phyloP scores from a whole-genome alignment of 208 protist species.

The Leishmania tarentolae region DNA sequence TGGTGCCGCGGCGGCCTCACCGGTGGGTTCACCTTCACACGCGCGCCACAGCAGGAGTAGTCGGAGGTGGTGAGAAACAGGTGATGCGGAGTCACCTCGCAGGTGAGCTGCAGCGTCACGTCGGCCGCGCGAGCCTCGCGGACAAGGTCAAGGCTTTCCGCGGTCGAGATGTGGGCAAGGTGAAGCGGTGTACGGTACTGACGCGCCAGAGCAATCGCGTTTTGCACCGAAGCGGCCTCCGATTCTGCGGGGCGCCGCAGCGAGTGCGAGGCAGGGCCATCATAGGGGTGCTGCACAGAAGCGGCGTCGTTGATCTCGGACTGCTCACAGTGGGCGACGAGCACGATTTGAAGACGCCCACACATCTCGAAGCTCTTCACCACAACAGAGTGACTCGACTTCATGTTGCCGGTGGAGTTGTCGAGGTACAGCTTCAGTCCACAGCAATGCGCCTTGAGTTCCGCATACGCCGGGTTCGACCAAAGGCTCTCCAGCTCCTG shows the following conservation, averaged over 20 bases:
- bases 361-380: slow-evolving; percentile 79
- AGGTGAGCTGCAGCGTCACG: slow-evolving; percentile 78
- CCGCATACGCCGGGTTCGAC: slow-evolving; percentile 54
- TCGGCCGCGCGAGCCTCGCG: slow-evolving; percentile 54
- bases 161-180: slow-evolving; percentile 90
- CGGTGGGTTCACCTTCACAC: slow-evolving; percentile 89
- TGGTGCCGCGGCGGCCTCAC: slow-evolving; percentile 77
- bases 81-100: slow-evolving; percentile 92
- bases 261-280: slow-evolving; percentile 68
- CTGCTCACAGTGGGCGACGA: slow-evolving; percentile 92
- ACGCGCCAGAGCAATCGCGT: slow-evolving; percentile 72
- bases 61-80: slow-evolving; percentile 85
- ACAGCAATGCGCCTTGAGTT: slow-evolving; percentile 60
- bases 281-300: slow-evolving; percentile 60
- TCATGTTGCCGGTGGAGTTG: slow-evolving; percentile 87
- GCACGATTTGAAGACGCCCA: slow-evolving; percentile 61
- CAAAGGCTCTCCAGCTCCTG: slow-evolving; percentile 72
- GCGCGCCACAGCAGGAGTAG: slow-evolving; percentile 70
- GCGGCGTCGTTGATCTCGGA: slow-evolving; percentile 73
- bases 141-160: slow-evolving; percentile 81
- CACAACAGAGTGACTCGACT: slow-evolving; percentile 60
- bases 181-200: slow-evolving; percentile 79
- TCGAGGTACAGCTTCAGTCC: slow-evolving; percentile 90
- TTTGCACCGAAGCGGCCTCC: slow-evolving; percentile 62
- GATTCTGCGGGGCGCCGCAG: slow-evolving; percentile 74